These are phyloP conservation scores for Epichloe sp. DNA, from an alignment of 2,329 filamentous ascomycete genomes.

Conservation along the genomic window DNA sequence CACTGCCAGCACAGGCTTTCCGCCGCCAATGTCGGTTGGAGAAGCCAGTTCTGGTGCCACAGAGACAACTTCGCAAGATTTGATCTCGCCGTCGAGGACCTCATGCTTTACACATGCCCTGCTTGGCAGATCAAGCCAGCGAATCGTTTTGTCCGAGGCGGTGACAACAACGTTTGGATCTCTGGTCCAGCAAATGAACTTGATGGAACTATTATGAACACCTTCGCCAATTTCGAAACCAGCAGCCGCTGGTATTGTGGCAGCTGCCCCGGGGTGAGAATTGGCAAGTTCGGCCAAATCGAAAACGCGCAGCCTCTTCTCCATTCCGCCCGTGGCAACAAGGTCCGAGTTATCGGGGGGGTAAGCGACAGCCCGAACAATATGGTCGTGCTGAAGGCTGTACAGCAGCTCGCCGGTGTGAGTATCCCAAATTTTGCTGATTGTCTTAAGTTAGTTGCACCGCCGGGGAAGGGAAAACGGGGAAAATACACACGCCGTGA, in stretches of 20 bases:
- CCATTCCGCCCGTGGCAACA: slow-evolving; percentile 83
- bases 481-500: slow-evolving; percentile 57
- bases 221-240: slow-evolving; percentile 81
- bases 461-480: not conserved
- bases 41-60: slow-evolving; percentile 46
- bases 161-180: slow-evolving; percentile 84
- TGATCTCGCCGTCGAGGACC: slow-evolving; percentile 71
- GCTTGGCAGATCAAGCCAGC: slow-evolving; percentile 85
- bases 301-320: slow-evolving; percentile 93
- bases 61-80: slow-evolving; percentile 78
- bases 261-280: slow-evolving; percentile 23
- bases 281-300: slow-evolving; percentile 55
- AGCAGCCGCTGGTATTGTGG: slow-evolving; percentile 43
- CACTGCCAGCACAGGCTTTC: slow-evolving; percentile 65
- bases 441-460: not conserved
- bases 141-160: slow-evolving; percentile 78
- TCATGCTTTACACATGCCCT: slow-evolving; percentile 64
- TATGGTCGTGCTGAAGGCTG: slow-evolving; percentile 84
- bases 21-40: slow-evolving; percentile 50
- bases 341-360: slow-evolving; percentile 72
- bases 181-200: slow-evolving; percentile 87
- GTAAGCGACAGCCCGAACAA: slow-evolving; percentile 88
- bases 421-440: slow-evolving; percentile 91
- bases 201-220: slow-evolving; percentile 78
- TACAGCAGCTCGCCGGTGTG: slow-evolving; percentile 82